Base-by-base conservation (phyloP, 208 protist genomes). In the Hexamita inflata region DNA sequence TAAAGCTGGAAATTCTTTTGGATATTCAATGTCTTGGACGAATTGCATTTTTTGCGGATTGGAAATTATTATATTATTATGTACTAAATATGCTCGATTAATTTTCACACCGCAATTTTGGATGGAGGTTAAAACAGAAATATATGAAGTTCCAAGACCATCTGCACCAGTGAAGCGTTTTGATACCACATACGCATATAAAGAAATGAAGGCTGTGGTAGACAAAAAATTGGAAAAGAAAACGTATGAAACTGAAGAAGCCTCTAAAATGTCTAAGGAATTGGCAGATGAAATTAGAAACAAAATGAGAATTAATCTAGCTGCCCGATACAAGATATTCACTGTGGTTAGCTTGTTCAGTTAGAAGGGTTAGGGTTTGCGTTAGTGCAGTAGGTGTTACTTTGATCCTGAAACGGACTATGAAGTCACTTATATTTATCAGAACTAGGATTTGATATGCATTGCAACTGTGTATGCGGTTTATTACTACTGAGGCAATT, bases 171-270 rank as follows among this genome's bases (percentile, higher is more conserved):
- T n/a, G 2, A 40, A 70, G 38, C n/a, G 9, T 15, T 70, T 70
- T n/a, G 64, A 70, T n/a, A 2, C 26, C 30, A 11, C n/a, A 38
- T 24, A 49, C 4, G 64, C 64, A n/a, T n/a, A 70, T n/a, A 34
- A 70, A 19, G 64, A 70, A 38, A 45, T 70, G 64, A 15, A 7
- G 9, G 11, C 4, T 11, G 42, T 70, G 4, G 64, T 70, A 2
- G 35, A 13, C 11, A 40, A 45, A 38, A 35, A 45, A 34, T 38
- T 70, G 32, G 19, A 34, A 4, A 34, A 34, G 35, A 35, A 45
- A 38, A 15, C n/a, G 35, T 70, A 70, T n/a, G 64, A 70, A n/a
- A 45, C 64, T 15, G 64, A 70, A 38, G 64, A 70, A 35, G 26
- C 30, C 64, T 35, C 64, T 2, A 70, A 70, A 34, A 2, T 70